Percentiles rank a stretch among this genome's conserved stretches.
These are phyloP conservation scores for Clonostachys rhizophaga DNA, from an alignment of 2,329 filamentous ascomycete species.

Conservation along the genomic window DNA sequence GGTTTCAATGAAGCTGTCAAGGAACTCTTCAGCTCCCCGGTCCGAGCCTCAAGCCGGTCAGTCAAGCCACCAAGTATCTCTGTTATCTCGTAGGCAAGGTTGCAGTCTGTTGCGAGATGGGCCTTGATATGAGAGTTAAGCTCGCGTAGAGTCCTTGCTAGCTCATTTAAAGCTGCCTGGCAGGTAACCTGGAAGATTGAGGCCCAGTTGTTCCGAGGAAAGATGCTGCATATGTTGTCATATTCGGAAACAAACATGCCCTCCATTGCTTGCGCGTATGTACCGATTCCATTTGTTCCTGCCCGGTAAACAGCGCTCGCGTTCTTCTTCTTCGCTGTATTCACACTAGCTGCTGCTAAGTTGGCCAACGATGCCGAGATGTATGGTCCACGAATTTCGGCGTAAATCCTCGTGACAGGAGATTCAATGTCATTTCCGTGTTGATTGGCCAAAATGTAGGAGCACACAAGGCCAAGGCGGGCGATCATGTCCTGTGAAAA, in stretches of 20 bases:
- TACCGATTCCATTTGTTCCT: constrained; percentile 86
- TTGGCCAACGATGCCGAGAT: constrained; percentile 79
- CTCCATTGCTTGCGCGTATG: constrained; percentile 84
- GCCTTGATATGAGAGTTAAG: constrained; percentile 85
- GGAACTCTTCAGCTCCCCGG: constrained; percentile 78
- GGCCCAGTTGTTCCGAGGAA: constrained; percentile 80
- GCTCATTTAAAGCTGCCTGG: constrained; percentile 71
- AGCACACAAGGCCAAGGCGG: constrained; percentile 74
- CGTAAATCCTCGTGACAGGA: constrained; percentile 76
- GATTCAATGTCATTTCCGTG: constrained; percentile 51
- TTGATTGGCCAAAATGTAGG: constrained; percentile 63
- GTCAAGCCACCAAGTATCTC: constrained; percentile 82
- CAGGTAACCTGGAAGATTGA: constrained; percentile 75
- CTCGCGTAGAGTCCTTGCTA: constrained; percentile 81
- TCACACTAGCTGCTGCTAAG: constrained; percentile 79
- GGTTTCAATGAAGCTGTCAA: constrained; percentile 85
- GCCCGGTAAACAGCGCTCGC: constrained; percentile 80
- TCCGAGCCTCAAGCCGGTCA: constrained; percentile 73
- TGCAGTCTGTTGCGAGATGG: constrained; percentile 87
- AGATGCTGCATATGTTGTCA: constrained; percentile 84
- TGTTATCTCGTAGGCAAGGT: constrained; percentile 90
- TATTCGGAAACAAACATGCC: constrained; percentile 85
- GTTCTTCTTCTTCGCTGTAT: constrained; percentile 76
- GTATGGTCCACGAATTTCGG: constrained; percentile 82
- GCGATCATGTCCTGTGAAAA: constrained; percentile 72